These are phyloP conservation scores for Claviceps pazoutovae DNA, from an alignment of 2,329 filamentous ascomycete genomes.

Conservation along the genomic window DNA sequence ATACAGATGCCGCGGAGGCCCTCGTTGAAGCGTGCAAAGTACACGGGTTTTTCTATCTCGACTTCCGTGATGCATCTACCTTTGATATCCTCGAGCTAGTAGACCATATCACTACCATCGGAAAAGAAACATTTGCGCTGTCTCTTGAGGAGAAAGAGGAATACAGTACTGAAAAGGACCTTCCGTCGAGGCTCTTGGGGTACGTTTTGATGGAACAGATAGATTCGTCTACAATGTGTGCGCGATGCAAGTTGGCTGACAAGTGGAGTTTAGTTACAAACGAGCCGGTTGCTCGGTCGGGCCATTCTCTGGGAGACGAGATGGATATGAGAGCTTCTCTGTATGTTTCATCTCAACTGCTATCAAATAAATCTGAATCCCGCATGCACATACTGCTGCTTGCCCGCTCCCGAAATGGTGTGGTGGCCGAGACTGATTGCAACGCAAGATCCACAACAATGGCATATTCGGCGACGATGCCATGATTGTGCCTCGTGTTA, in stretches of 20 bases:
- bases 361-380: no score
- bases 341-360: neutral
- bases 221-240: no score
- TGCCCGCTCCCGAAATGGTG: no score
- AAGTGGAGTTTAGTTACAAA: neutral
- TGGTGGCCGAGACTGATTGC: slow-evolving; percentile 62
- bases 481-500: slow-evolving; percentile 1
- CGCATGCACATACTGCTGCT: no score
- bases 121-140: neutral
- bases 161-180: slow-evolving; percentile 3
- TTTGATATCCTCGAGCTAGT: neutral
- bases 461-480: slow-evolving; percentile 3
- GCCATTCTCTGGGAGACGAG: slow-evolving; percentile 1
- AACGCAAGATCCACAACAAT: slow-evolving; percentile 28
- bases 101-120: neutral
- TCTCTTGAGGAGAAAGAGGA: slow-evolving; percentile 1
- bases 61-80: neutral
- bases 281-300: slow-evolving; percentile 2
- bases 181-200: slow-evolving; percentile 3
- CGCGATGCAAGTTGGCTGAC: neutral
- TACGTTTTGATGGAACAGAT: neutral
- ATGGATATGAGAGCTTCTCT: slow-evolving; percentile 4
- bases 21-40: slow-evolving; percentile 1
- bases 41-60: slow-evolving; percentile 4
- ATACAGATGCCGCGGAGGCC: neutral